These are phyloP conservation scores for Ettlia oleoabundans DNA, from an alignment of 139 green algal genomes.

Conservation along the genomic window DNA sequence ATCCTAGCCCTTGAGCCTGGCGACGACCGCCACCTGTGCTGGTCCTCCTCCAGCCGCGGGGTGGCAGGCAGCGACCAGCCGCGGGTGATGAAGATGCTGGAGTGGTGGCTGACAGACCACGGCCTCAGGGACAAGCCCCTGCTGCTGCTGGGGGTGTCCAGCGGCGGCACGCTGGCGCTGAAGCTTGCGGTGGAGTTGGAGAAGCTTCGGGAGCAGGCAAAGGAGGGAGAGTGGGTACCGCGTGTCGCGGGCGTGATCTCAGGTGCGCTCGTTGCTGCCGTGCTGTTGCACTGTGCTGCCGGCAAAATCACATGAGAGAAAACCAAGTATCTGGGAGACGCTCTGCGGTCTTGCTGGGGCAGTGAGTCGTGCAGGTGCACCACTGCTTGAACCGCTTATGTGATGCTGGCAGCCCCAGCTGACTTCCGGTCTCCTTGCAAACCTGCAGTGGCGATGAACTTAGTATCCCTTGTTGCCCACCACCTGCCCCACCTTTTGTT, in stretches of 20 bases:
- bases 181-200: background rate
- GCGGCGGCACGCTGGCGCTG: slow-evolving; percentile 14
- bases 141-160: slow-evolving; percentile 9
- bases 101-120: background rate
- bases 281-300: background rate
- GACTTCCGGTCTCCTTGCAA: no score
- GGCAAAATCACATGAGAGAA: no score
- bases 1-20: slow-evolving; percentile 2
- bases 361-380: no score
- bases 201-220: background rate
- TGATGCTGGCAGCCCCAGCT: no score
- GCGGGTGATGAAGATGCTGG: background rate
- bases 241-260: slow-evolving; percentile 7
- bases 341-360: no score
- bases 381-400: no score
- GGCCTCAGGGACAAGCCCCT: background rate
- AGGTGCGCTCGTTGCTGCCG: background rate
- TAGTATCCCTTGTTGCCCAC: no score
- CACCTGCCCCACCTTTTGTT: no score
- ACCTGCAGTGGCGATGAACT: no score
- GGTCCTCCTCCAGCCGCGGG: background rate
- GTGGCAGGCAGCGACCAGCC: background rate
- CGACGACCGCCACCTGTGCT: slow-evolving; percentile 11
- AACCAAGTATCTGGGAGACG: no score
- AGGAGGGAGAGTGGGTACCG: background rate